phyloP scores from a whole-genome alignment of 2,329 filamentous ascomycete genomes.

The Phyllosticta citrichinensis region DNA sequence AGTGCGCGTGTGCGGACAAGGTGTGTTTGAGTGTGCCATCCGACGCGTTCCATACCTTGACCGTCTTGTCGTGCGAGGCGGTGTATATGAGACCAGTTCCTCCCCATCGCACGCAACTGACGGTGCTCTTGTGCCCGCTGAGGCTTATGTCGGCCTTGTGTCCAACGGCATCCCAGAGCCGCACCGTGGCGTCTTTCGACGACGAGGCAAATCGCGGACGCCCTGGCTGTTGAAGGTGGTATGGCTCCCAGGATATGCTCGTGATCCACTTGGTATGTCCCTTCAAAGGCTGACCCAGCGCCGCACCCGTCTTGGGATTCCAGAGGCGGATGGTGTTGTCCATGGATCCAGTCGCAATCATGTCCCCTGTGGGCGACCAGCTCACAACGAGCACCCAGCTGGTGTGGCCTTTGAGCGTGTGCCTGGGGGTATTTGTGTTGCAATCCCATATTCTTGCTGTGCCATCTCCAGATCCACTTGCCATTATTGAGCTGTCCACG shows the following conservation, averaged over 20 bases:
- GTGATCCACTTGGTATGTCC: constrained; percentile 88
- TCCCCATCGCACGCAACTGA: constrained; percentile 90
- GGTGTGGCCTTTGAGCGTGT: constrained; percentile 77
- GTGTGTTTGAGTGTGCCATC: constrained; percentile 74
- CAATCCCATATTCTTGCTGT: constrained; percentile 92
- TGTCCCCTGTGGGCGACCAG: constrained; percentile 74
- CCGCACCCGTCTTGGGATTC: constrained; percentile 72
- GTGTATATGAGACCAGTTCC: constrained; percentile 55
- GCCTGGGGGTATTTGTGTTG: constrained; percentile 79
- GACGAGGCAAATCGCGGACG: constrained; percentile 73
- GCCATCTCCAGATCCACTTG: constrained; percentile 82
- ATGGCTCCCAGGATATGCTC: constrained; percentile 85
- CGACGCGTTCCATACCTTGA: constrained; percentile 79
- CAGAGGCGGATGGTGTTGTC: constrained; percentile 86
- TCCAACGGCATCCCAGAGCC: constrained; percentile 76
- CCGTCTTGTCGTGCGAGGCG: constrained; percentile 75
- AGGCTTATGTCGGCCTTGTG: constrained; percentile 72
- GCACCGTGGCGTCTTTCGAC: constrained; percentile 79
- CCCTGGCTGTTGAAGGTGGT: constrained; percentile 67
- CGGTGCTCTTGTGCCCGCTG: constrained; percentile 77
- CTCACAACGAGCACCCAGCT: constrained; percentile 83
- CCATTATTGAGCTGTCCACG: constrained; percentile 62
- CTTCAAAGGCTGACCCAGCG: constrained; percentile 61
- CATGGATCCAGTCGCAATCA: constrained; percentile 83
- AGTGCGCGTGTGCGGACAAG: constrained; percentile 75